phyloP scores from a whole-genome alignment of 441 rosid species.

The Omphalea diandra region DNA sequence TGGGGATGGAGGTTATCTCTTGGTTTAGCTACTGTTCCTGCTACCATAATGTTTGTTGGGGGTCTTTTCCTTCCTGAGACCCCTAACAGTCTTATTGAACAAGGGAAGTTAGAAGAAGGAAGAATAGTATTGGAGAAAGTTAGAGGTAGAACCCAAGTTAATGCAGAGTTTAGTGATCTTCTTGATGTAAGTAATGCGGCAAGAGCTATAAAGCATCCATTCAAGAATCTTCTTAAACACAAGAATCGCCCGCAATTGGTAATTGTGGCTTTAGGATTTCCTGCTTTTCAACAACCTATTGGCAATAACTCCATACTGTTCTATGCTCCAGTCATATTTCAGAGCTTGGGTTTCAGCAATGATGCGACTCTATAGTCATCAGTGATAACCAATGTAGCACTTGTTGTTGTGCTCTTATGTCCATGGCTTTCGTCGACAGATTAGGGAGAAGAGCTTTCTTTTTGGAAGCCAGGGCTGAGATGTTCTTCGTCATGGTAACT shows the following conservation, averaged over 20 bases:
- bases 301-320: slow-evolving; percentile 89
- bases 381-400: slow-evolving; percentile 58
- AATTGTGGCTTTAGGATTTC: slow-evolving; percentile 77
- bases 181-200: slow-evolving; percentile 77
- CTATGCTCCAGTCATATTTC: slow-evolving; percentile 87
- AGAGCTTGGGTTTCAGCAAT: slow-evolving; percentile 78
- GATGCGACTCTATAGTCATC: slow-evolving; percentile 63
- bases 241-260: slow-evolving; percentile 79
- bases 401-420: slow-evolving; percentile 56
- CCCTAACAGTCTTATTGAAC: slow-evolving; percentile 86
- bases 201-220: slow-evolving; percentile 62
- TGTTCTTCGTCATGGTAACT: slow-evolving; percentile 66
- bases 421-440: slow-evolving; percentile 70
- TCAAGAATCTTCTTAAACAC: slow-evolving; percentile 55
- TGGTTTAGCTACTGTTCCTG: slow-evolving; percentile 75
- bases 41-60: slow-evolving; percentile 68
- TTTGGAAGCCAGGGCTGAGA: slow-evolving; percentile 80
- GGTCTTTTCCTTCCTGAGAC: slow-evolving; percentile 77
- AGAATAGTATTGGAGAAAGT: slow-evolving; percentile 59
- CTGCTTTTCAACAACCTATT: slow-evolving; percentile 82
- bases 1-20: slow-evolving; percentile 95
- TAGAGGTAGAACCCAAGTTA: slow-evolving; percentile 64
- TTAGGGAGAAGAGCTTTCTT: slow-evolving; percentile 79
- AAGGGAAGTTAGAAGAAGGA: slow-evolving; percentile 67
- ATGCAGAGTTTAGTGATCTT: slow-evolving; percentile 78